Evolutionary conservation across 1,139 yeast species (phyloP), one percentile per base, ranked within the genome.

Genomic region (Lodderomyces theae): DNA sequence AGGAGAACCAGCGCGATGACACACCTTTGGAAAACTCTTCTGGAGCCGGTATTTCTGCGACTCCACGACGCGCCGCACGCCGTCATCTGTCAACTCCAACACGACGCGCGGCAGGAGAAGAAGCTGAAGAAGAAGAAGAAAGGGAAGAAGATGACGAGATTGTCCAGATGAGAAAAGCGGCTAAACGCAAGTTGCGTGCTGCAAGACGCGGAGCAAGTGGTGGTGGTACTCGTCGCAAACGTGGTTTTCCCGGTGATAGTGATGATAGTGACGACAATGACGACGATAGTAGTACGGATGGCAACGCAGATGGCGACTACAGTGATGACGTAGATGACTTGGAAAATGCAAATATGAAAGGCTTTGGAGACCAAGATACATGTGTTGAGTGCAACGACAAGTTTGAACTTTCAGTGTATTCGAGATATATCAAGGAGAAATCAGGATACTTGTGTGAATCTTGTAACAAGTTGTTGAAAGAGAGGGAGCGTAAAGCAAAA

Each of bases 401-500:
- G 24, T 86, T 87, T 55, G 64, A 66, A 10, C 67, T 87, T 19
- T 70, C 83, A 2, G 89, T 84, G 2, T 83, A 82, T 57, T 80
- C 94, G 1, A 68, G 83, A 35, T 72, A 66, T 40, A 60, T 71
- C 19, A 58, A 61, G 12, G 75, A 66, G 29, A 74, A 74, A 41
- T 60, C 69, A 38, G 86, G 86, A 0, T 80, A 80, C 52, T 62
- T 86, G 18, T 87, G 96, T 61, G 78, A 78, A 21, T 69, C 70
- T 2, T 87, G 96, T 60, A 76, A 82, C 22, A 73, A 69, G 42
- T 56, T 56, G 29, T 64, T 69, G 38, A 66, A 66, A 49, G 63
- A 63, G 34, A 56, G 69, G 35, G 82, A 78, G 46, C 58, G 69
- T 36, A 62, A 69, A 24, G 62, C 69, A 39, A 72, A 72, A 46